phyloP scores from a whole-genome alignment of 2,329 filamentous ascomycete species.

The Corniculantispora saksenae region DNA sequence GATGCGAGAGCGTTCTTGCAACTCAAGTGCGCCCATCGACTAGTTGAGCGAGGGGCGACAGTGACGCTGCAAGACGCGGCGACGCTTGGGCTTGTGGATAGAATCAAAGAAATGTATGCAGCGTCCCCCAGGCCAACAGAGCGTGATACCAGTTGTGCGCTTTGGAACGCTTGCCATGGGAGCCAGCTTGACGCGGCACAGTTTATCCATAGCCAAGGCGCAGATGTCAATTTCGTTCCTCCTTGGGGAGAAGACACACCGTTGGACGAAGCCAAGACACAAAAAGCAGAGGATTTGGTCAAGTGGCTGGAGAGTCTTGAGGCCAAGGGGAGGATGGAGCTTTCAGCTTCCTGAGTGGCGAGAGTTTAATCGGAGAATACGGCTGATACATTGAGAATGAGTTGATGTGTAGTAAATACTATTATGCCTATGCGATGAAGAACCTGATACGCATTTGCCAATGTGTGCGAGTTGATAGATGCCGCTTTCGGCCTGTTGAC shows the following conservation, averaged over 20 bases:
- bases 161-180: constrained; percentile 25
- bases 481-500: too few relatives aligned
- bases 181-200: constrained; percentile 21
- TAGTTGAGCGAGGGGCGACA: constrained; percentile 22
- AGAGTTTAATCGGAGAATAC: too few relatives aligned
- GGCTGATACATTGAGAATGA: too few relatives aligned
- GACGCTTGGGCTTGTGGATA: constrained; percentile 21
- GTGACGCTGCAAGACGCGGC: constrained; percentile 22
- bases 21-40: constrained; percentile 19
- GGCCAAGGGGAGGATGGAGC: background rate
- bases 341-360: background rate
- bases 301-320: constrained; percentile 17
- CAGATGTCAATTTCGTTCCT: constrained; percentile 17
- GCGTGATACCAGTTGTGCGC: constrained; percentile 15
- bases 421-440: too few relatives aligned
- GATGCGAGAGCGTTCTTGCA: constrained; percentile 23
- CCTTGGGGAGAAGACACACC: constrained; percentile 56
- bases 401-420: too few relatives aligned
- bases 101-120: constrained; percentile 14
- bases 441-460: too few relatives aligned
- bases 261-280: constrained; percentile 16
- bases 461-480: too few relatives aligned
- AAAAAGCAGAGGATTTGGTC: constrained; percentile 14
- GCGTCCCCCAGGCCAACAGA: background rate
- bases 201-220: constrained; percentile 18